A percentile compares a stretch with the other conserved stretches of the same genome.
These are phyloP conservation scores for Thermochaetoides thermophila DNA, from an alignment of 495 filamentous ascomycete species.

Conservation along the genomic window DNA sequence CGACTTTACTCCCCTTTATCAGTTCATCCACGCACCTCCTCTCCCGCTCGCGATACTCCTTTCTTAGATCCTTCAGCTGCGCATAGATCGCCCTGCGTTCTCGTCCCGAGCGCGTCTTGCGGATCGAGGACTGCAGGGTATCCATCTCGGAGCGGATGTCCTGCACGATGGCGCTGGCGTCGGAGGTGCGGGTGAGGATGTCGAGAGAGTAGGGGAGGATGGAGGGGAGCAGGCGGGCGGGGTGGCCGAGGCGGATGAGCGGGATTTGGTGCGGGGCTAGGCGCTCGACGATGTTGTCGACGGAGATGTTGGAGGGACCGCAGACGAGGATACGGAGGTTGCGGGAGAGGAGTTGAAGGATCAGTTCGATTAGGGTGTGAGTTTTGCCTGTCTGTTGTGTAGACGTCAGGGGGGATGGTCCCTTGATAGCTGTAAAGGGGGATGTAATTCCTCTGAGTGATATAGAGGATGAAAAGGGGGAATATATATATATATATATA, in stretches of 20 bases:
- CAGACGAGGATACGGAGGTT: slow-evolving; percentile 74
- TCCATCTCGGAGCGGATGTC: slow-evolving; percentile 92
- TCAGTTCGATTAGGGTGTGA: slow-evolving; percentile 89
- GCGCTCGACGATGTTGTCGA: slow-evolving; percentile 97
- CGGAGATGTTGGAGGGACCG: slow-evolving; percentile 88
- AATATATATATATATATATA: not conserved
- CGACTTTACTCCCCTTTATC: slow-evolving; percentile 64
- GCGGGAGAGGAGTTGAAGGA: slow-evolving; percentile 64
- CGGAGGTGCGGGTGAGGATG: slow-evolving; percentile 79
- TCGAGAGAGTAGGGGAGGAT: slow-evolving; percentile 85
- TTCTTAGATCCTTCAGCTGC: slow-evolving; percentile 69
- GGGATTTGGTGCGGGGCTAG: slow-evolving; percentile 70
- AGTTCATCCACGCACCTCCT: slow-evolving; percentile 62
- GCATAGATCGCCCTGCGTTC: slow-evolving; percentile 73
- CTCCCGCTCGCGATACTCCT: slow-evolving; percentile 81
- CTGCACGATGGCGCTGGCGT: slow-evolving; percentile 77
- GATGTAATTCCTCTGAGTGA: too few relatives aligned
- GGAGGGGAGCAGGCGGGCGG: slow-evolving; percentile 76
- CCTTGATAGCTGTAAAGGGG: too few relatives aligned
- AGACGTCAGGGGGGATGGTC: too few relatives aligned
- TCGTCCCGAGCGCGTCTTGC: slow-evolving; percentile 66
- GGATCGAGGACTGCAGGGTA: slow-evolving; percentile 72
- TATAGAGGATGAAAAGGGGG: not conserved
- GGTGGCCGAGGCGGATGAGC: slow-evolving; percentile 82
- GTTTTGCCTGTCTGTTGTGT: slow-evolving; percentile 69